Conservation (phyloP, 805 yeast species). For the Saturnispora silvae region DNA sequence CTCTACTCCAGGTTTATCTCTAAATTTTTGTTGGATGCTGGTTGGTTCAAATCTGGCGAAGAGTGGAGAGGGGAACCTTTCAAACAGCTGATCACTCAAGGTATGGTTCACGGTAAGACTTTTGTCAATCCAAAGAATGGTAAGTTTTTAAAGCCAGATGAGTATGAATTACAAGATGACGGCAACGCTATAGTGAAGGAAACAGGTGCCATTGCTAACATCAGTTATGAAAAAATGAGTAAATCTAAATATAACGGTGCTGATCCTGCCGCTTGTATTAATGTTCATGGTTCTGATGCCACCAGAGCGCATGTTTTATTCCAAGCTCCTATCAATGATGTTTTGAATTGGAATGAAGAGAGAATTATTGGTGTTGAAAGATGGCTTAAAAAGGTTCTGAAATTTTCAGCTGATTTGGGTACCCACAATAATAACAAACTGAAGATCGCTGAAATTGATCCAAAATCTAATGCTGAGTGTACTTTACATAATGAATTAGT, state of each 20-base stretch:
- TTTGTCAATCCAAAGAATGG: constrained; percentile 62
- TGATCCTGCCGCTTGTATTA: constrained; percentile 72
- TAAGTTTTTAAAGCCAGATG: constrained; percentile 69
- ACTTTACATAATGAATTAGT: constrained; percentile 49
- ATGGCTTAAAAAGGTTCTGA: constrained; percentile 58
- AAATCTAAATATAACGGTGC: constrained; percentile 93
- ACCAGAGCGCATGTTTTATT: constrained; percentile 87
- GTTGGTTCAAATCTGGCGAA: constrained; percentile 51
- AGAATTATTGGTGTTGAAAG: constrained; percentile 82
- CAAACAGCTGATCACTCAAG: constrained; percentile 74
- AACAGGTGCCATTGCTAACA: constrained; percentile 40
- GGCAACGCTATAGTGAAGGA: constrained; percentile 37
- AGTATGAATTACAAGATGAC: constrained; percentile 36
- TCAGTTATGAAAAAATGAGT: constrained; percentile 87
- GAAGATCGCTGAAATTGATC: constrained; percentile 11
- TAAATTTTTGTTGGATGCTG: constrained; percentile 60
- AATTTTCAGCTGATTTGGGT: constrained; percentile 8
- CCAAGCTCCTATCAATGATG: constrained; percentile 80
- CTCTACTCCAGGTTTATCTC: constrained; percentile 79
- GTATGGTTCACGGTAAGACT: constrained; percentile 96
- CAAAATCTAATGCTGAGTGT: constrained; percentile 32
- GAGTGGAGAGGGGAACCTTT: constrained; percentile 66
- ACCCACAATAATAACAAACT: background rate
- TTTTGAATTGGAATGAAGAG: constrained; percentile 80
- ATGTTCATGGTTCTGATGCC: constrained; percentile 81